phyloP scores from a whole-genome alignment of 495 filamentous ascomycete genomes.

The Penicillium manginii region DNA sequence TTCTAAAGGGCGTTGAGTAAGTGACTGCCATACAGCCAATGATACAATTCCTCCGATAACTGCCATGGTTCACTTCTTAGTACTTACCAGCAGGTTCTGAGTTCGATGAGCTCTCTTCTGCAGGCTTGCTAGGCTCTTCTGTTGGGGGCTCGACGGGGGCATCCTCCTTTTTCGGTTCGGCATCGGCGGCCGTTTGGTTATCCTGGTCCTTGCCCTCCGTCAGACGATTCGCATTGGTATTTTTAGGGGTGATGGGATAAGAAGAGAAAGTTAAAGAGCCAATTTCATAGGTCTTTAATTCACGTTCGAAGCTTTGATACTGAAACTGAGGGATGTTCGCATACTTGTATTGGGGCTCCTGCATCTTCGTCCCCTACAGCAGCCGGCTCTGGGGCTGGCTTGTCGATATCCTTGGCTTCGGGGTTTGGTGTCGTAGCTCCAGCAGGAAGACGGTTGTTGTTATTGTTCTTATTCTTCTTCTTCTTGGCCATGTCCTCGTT shows the following conservation, averaged over 20 bases:
- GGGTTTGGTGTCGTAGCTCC: slow-evolving; percentile 33
- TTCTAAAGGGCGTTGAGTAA: slow-evolving; percentile 28
- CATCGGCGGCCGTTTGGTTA: slow-evolving; percentile 32
- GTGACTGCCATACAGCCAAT: slow-evolving; percentile 7
- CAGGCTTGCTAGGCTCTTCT: slow-evolving; percentile 22
- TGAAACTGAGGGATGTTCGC: slow-evolving; percentile 44
- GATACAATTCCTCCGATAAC: neutral
- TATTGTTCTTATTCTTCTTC: slow-evolving; percentile 39
- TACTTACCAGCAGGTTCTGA: slow-evolving; percentile 38
- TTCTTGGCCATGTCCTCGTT: slow-evolving; percentile 42
- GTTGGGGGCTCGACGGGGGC: slow-evolving; percentile 24
- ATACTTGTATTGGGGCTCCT: slow-evolving; percentile 41
- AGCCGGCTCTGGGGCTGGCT: slow-evolving; percentile 32
- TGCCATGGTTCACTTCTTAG: neutral
- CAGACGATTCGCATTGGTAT: slow-evolving; percentile 37
- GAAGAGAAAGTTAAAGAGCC: slow-evolving; percentile 37
- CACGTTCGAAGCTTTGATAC: slow-evolving; percentile 43
- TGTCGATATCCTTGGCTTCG: slow-evolving; percentile 22
- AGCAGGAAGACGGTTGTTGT: slow-evolving; percentile 37
- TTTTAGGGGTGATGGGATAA: slow-evolving; percentile 36
- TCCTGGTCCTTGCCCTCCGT: slow-evolving; percentile 46
- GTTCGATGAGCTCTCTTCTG: slow-evolving; percentile 28
- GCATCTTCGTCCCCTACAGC: slow-evolving; percentile 41
- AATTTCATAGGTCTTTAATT: slow-evolving; percentile 47
- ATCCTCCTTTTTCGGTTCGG: slow-evolving; percentile 31